These are phyloP conservation scores for Collariella sp. DNA, from an alignment of 495 filamentous ascomycete genomes.

Conservation along the genomic window DNA sequence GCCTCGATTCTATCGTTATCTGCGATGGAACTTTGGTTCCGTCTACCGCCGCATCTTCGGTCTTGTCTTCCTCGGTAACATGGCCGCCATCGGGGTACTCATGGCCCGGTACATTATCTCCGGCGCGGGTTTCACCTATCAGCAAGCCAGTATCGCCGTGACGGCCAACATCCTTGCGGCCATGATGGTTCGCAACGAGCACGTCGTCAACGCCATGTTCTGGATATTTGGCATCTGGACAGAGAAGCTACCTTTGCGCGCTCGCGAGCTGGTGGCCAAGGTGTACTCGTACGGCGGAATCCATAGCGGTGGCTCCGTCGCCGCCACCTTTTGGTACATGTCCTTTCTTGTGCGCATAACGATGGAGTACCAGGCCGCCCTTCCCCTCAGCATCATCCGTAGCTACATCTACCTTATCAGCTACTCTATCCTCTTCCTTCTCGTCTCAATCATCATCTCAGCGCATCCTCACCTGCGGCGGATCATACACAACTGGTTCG, in stretches of 20 bases:
- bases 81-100: constrained; percentile 18
- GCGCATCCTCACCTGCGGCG: constrained; percentile 47
- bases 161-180: constrained; percentile 42
- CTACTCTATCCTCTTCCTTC: constrained; percentile 36
- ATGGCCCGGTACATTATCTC: not conserved
- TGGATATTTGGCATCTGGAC: constrained; percentile 48
- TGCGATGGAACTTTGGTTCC: constrained; percentile 30
- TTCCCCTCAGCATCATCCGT: constrained; percentile 33
- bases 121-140: constrained; percentile 14
- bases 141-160: constrained; percentile 30
- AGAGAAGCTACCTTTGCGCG: constrained; percentile 49
- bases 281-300: constrained; percentile 72
- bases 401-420: constrained; percentile 41
- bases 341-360: constrained; percentile 35
- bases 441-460: constrained; percentile 34
- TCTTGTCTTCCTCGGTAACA: constrained; percentile 26
- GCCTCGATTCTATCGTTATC: constrained; percentile 22
- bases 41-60: constrained; percentile 32
- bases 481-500: constrained; percentile 55
- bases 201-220: constrained; percentile 67
- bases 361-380: constrained; percentile 34
- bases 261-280: constrained; percentile 60
- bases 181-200: constrained; percentile 60
- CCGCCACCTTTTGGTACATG: constrained; percentile 62
- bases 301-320: constrained; percentile 63